These are phyloP conservation scores for Westerdykella ornata DNA, from an alignment of 2,329 filamentous ascomycete species.

Conservation along the genomic window DNA sequence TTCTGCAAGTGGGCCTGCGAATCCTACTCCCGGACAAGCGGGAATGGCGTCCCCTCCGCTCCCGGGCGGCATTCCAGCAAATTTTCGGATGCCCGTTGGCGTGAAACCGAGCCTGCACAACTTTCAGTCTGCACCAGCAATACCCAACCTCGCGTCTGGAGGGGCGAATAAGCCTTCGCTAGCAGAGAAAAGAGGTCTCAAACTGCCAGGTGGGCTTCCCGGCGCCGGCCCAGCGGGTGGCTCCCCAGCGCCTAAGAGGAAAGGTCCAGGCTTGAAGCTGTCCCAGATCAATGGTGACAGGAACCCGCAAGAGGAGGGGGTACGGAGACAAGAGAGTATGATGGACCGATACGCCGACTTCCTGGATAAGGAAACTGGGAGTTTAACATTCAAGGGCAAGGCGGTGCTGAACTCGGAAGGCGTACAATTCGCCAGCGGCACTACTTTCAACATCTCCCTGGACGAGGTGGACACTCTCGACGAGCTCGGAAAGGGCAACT, in stretches of 20 bases:
- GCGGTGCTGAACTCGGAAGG: constrained; percentile 82
- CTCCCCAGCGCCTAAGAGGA: constrained; percentile 31
- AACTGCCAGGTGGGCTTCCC: constrained; percentile 51
- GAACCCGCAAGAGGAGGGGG: constrained; percentile 11
- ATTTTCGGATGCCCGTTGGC: constrained; percentile 40
- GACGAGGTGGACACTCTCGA: constrained; percentile 91
- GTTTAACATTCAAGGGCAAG: constrained; percentile 86
- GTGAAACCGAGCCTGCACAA: constrained; percentile 36
- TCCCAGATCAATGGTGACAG: constrained; percentile 40
- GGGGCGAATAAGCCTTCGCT: constrained; percentile 52
- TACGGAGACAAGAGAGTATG: constrained; percentile 36
- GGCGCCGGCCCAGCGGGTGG: constrained; percentile 39
- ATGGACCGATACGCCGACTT: constrained; percentile 71
- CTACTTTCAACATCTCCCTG: constrained; percentile 85
- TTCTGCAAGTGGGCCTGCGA: constrained; percentile 14
- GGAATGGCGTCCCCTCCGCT: constrained; percentile 13
- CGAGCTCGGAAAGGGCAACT: constrained; percentile 95
- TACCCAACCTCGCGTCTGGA: constrained; percentile 41
- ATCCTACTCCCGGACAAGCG: constrained; percentile 20
- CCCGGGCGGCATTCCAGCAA: constrained; percentile 38
- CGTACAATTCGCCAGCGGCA: constrained; percentile 86
- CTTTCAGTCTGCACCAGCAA: constrained; percentile 45
- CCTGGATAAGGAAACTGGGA: constrained; percentile 86
- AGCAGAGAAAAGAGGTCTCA: constrained; percentile 61
- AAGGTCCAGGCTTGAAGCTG: constrained; percentile 40